A percentile compares a stretch with the other conserved stretches of the same genome.
These are phyloP conservation scores for Musa troglodytarum DNA, from an alignment of 176 grass and related monocot species.

Conservation along the genomic window DNA sequence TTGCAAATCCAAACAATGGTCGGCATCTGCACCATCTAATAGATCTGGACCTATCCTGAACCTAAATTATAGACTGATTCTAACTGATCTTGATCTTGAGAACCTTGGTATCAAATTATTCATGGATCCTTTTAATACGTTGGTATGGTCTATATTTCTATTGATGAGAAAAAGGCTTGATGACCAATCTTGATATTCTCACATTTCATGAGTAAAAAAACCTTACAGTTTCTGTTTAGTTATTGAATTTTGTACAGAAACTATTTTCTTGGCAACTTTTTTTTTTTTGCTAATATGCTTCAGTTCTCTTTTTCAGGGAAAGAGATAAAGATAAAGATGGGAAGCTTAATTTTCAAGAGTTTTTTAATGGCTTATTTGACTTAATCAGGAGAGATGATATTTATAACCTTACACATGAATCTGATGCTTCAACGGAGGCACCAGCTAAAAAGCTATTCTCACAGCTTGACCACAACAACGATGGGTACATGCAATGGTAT, in stretches of 20 bases:
- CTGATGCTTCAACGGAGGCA: slow-evolving; percentile 30
- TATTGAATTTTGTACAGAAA: neutral
- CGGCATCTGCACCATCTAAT: too few relatives aligned
- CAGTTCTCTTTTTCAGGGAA: slow-evolving; percentile 49
- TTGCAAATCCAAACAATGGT: too few relatives aligned
- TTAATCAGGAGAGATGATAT: slow-evolving; percentile 49
- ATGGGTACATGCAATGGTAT: slow-evolving; percentile 32
- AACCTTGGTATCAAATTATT: too few relatives aligned
- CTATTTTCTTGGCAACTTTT: neutral
- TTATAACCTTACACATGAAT: slow-evolving; percentile 22
- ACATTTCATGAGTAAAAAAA: too few relatives aligned
- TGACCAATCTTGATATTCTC: too few relatives aligned
- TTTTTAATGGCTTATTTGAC: slow-evolving; percentile 49
- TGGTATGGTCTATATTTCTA: too few relatives aligned
- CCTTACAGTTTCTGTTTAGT: too few relatives aligned
- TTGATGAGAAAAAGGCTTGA: too few relatives aligned
- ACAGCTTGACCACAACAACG: slow-evolving; percentile 70
- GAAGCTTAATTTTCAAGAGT: slow-evolving; percentile 88
- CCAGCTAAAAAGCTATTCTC: slow-evolving; percentile 53
- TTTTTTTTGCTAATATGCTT: slow-evolving; percentile 3
- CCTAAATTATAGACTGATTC: too few relatives aligned
- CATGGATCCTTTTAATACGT: too few relatives aligned
- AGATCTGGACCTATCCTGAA: too few relatives aligned
- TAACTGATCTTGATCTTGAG: too few relatives aligned
- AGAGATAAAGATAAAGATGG: slow-evolving; percentile 86